Percentiles rank a stretch among this genome's conserved stretches.
These are phyloP conservation scores for Panicum virgatum DNA, from an alignment of 202 grass and related monocot genomes.

Conservation along the genomic window DNA sequence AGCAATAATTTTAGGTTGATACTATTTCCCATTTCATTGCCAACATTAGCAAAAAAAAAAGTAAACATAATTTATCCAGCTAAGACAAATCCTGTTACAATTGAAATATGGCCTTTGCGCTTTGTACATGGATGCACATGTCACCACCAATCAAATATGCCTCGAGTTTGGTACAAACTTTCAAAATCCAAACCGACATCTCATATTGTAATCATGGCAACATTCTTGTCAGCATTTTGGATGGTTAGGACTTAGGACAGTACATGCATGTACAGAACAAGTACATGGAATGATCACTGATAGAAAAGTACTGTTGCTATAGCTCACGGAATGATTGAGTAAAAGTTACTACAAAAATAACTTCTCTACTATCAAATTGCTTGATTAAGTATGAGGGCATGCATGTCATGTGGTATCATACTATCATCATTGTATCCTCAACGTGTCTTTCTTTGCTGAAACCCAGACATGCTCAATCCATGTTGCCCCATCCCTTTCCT, in stretches of 20 bases:
- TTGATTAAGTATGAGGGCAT: neutral
- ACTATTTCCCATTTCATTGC: conserved; percentile 6
- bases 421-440: neutral
- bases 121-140: neutral
- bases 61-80: neutral
- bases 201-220: neutral
- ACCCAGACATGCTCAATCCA: neutral
- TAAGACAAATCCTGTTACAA: neutral
- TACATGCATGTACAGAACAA: neutral
- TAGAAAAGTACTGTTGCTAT: neutral
- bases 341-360: neutral
- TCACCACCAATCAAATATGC: neutral
- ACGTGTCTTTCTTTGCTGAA: neutral
- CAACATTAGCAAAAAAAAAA: neutral
- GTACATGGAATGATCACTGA: too few relatives aligned
- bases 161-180: neutral
- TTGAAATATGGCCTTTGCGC: neutral
- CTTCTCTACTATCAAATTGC: neutral
- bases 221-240: neutral
- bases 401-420: neutral
- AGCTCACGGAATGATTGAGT: neutral
- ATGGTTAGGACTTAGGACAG: neutral
- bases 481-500: neutral
- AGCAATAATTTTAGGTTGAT: neutral
- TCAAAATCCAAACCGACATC: neutral